A percentile compares a stretch with the other conserved stretches of the same genome.
phyloP scores from a whole-genome alignment of 2,329 filamentous ascomycete species.

The Neonectria neomacrospora region DNA sequence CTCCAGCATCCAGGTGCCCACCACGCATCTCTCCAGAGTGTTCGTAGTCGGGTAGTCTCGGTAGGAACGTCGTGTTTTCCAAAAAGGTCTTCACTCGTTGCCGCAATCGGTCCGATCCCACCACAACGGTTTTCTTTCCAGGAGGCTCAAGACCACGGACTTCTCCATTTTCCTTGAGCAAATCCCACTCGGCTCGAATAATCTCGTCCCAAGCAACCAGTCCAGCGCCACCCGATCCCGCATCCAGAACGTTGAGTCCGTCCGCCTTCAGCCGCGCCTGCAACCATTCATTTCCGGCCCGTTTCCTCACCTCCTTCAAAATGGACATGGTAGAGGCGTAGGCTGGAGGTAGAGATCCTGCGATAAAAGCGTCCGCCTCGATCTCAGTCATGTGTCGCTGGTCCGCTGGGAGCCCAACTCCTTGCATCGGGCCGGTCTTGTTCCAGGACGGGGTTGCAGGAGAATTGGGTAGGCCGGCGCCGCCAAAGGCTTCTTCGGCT shows the following conservation, averaged over 20 bases:
- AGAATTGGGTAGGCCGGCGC: conserved; percentile 78
- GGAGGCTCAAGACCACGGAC: conserved; percentile 58
- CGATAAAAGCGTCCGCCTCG: conserved; percentile 78
- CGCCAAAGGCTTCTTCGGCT: conserved; percentile 81
- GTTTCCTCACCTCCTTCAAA: conserved; percentile 78
- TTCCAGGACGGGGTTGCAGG: conserved; percentile 73
- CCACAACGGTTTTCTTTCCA: conserved; percentile 83
- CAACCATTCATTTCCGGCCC: conserved; percentile 78
- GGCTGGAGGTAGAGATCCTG: conserved; percentile 74
- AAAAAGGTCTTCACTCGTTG: conserved; percentile 80
- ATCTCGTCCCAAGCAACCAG: conserved; percentile 82
- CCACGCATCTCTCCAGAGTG: conserved; percentile 70
- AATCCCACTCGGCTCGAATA: conserved; percentile 81
- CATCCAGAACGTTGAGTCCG: conserved; percentile 74
- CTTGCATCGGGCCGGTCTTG: conserved; percentile 69
- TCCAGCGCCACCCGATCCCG: conserved; percentile 78
- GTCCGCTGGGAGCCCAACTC: conserved; percentile 71
- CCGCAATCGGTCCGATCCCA: conserved; percentile 79
- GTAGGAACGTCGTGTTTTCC: conserved; percentile 90
- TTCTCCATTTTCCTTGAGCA: conserved; percentile 66
- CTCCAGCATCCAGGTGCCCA: conserved; percentile 67
- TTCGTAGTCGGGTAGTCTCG: conserved; percentile 87
- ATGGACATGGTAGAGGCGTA: conserved; percentile 76
- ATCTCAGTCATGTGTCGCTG: conserved; percentile 78
- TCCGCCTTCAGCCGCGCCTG: conserved; percentile 68